phyloP scores from a whole-genome alignment of 129 eudicot species.

The Centrapalus pauciflorus region DNA sequence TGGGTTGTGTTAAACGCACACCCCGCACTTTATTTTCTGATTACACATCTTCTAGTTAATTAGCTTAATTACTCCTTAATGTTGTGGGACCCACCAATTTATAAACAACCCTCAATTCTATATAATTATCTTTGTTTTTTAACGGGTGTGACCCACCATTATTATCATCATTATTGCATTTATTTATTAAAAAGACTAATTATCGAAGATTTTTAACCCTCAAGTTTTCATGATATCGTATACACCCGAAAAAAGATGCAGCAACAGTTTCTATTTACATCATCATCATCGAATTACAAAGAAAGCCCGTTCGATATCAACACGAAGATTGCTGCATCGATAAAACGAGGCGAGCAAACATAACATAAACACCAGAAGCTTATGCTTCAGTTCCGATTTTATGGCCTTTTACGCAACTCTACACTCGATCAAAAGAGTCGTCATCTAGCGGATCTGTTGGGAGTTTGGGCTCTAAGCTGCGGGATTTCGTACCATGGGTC shows the following conservation, averaged over 20 bases:
- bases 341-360: too few species aligned
- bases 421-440: conserved; percentile 33
- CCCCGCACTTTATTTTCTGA: too few species aligned
- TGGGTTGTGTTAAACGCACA: too few species aligned
- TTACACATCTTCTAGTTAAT: too few species aligned
- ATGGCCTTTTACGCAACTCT: not conserved
- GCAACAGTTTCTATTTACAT: conserved; percentile 22
- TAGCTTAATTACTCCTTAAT: too few species aligned
- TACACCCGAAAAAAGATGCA: conserved; percentile 19
- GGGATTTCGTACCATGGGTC: conserved; percentile 72
- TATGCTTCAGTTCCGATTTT: not conserved
- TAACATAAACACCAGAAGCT: conserved; percentile 1
- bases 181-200: not conserved
- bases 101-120: too few species aligned
- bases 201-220: conserved; percentile 7
- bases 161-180: too few species aligned
- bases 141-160: too few species aligned
- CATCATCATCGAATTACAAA: not conserved
- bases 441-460: conserved; percentile 53
- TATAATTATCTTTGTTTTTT: too few species aligned
- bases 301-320: conserved; percentile 3
- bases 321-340: conserved; percentile 1
- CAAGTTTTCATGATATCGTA: conserved; percentile 8
- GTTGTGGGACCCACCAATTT: too few species aligned
- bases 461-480: conserved; percentile 44